Evolutionary conservation across 176 grass and related monocot species (phyloP).

Genomic region (Bonia amplexicaulis): DNA sequence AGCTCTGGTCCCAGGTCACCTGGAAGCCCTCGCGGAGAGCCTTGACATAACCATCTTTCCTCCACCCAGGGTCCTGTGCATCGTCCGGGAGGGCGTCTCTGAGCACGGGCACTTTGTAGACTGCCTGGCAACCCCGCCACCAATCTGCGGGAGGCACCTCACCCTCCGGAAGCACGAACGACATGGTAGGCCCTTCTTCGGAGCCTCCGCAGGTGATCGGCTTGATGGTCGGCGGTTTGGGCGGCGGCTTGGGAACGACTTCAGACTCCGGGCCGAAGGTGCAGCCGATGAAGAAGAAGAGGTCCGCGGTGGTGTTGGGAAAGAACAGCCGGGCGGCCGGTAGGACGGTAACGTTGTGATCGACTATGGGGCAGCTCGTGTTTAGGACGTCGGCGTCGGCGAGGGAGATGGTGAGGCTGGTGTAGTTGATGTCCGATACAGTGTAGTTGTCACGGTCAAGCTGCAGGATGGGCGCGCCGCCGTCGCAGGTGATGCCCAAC

Average conservation of each 20-base stretch:
- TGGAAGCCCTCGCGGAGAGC: conserved; percentile 37
- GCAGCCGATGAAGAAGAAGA: conserved; percentile 44
- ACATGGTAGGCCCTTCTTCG: not conserved
- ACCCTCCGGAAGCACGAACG: not conserved
- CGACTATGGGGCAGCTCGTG: conserved; percentile 8
- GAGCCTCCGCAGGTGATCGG: not conserved
- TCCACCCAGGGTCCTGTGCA: not conserved
- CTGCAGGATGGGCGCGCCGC: not conserved
- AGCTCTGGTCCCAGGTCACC: conserved; percentile 21
- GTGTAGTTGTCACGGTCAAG: conserved; percentile 11
- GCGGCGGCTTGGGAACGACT: not conserved
- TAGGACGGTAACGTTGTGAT: conserved; percentile 44
- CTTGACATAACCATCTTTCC: conserved; percentile 9
- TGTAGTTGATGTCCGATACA: conserved; percentile 32
- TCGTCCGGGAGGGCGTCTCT: not conserved
- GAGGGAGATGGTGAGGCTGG: conserved; percentile 23
- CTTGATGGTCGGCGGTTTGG: conserved; percentile 17
- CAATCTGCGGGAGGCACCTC: conserved; percentile 18
- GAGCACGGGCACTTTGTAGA: conserved; percentile 27
- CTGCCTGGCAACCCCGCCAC: not conserved
- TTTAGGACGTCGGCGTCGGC: not conserved
- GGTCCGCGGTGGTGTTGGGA: conserved; percentile 3
- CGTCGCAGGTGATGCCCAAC: conserved; percentile 32
- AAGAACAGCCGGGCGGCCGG: not conserved
- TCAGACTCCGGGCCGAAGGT: not conserved